These are phyloP conservation scores for Persicaria tinctoria DNA, from an alignment of 148 eudicot genomes.

Conservation along the genomic window DNA sequence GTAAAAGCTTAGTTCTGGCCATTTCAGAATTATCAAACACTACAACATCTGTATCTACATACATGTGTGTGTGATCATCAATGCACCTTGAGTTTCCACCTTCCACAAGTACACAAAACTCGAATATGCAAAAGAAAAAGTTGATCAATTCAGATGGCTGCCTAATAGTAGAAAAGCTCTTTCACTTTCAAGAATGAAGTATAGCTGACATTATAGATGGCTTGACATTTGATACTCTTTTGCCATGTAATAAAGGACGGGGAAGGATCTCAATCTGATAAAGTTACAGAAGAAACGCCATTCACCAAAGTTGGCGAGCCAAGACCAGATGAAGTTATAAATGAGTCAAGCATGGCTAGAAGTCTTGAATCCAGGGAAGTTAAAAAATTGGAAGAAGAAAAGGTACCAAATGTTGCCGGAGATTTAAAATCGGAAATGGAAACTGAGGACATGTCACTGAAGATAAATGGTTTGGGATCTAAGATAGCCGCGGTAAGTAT, in stretches of 20 bases:
- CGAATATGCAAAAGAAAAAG: no score
- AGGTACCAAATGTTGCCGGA: constrained; percentile 5
- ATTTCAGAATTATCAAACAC: no score
- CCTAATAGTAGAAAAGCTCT: background rate
- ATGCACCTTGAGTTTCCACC: no score
- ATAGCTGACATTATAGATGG: background rate
- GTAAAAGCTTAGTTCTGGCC: background rate
- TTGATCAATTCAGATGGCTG: no score
- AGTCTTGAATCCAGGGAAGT: constrained; percentile 18
- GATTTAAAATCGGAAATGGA: constrained; percentile 22
- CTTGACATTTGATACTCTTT: background rate
- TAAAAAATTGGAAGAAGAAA: constrained; percentile 18
- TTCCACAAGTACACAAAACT: no score
- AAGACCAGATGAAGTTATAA: constrained; percentile 14
- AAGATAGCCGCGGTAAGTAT: constrained; percentile 43
- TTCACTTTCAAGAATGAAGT: background rate
- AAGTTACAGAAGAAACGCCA: constrained; percentile 15
- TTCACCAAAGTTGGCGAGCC: constrained; percentile 17
- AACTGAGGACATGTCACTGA: constrained; percentile 37
- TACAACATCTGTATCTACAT: background rate
- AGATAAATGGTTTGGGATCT: constrained; percentile 30
- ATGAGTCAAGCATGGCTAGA: constrained; percentile 15
- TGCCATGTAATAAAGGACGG: constrained; percentile 14
- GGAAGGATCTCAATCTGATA: constrained; percentile 23
- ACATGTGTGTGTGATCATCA: no score